Base-by-base conservation (phyloP, 331 rosid genomes). In the Pyracantha coccinea region DNA sequence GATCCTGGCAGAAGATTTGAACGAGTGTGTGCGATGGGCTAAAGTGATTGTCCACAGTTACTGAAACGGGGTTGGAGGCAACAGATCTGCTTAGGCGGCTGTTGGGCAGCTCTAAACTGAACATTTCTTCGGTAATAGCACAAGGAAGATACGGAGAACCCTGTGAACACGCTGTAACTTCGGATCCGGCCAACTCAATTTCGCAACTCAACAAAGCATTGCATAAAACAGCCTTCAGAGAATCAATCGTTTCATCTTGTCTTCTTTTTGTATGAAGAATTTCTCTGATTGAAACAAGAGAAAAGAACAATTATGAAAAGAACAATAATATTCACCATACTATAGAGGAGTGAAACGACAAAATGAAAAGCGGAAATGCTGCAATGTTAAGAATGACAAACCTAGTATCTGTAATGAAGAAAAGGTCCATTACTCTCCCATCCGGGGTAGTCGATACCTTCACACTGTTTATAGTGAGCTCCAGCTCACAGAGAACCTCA, bases 381-480 rank as follows among this genome's bases (percentile, higher is more conserved):
- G 74, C 31, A 19, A 47, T 29, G 58, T 23, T 59, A 41, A 25
- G 24, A 66, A 53, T 28, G 70, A 80, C 83, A 59, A 68, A 88
- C 92, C 92, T 88, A 44, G 92, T 65, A 68, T 88, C 92, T 21
- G 92, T 83, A 11, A 88, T 57, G 53, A 88, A 88, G 67, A 88
- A 79, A 73, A 88, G 90, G 84, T 85, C 86, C 92, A 88, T 88
- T 69, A 83, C 82, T 80, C 74, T 82, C 75, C 87, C 88, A 78
- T 88, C 90, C 0, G 92, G 92, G 58, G 92, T 54, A 25, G 88
- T 85, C 45, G 89, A 83, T 71, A 88, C 83, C 79, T 88, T 88
- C 78, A 88, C 90, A 77, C 86, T 83, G 75, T 76, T 68, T 63
- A 88, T 81, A 1, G 88, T 88, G 66, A 88, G 81, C 68, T 88